A percentile compares a stretch with the other conserved stretches of the same genome.
These are phyloP conservation scores for Fusarium anguioides DNA, from an alignment of 2,329 filamentous ascomycete genomes.

Conservation along the genomic window DNA sequence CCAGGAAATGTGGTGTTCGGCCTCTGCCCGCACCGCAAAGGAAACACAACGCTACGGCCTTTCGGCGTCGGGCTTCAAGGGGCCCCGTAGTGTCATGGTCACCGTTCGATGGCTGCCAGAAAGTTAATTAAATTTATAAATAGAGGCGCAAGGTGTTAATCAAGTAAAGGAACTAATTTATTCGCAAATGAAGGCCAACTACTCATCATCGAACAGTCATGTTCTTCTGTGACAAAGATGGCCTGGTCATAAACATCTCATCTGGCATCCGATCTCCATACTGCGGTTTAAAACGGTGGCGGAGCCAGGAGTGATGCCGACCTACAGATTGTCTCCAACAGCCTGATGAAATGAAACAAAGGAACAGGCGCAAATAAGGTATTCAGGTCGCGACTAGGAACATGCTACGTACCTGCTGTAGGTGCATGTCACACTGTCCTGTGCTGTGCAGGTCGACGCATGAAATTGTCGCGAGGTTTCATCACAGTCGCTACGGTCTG, in stretches of 20 bases:
- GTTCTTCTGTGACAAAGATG: conserved; percentile 1
- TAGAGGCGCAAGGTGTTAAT: background rate
- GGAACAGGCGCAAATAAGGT: conserved; percentile 19
- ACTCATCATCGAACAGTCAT: background rate
- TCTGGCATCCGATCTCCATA: background rate
- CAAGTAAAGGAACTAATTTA: background rate
- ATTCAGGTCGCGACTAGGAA: conserved; percentile 7
- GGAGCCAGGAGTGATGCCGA: conserved; percentile 12
- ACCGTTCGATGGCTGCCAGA: background rate
- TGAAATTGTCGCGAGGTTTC: conserved; percentile 29
- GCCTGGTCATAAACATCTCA: conserved; percentile 3
- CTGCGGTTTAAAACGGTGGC: conserved; percentile 23
- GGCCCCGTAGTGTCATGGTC: conserved; percentile 10
- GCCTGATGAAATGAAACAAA: conserved; percentile 17
- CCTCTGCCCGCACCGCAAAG: conserved; percentile 21
- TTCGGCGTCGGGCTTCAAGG: conserved; percentile 29
- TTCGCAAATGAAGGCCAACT: background rate
- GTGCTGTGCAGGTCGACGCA: conserved; percentile 9
- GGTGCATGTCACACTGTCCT: conserved; percentile 13
- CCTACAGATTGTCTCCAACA: conserved; percentile 1
- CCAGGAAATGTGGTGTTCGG: conserved; percentile 8
- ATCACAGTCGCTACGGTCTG: conserved; percentile 11
- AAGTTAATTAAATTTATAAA: background rate
- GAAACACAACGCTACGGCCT: conserved; percentile 22
- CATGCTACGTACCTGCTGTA: conserved; percentile 17